Percentiles rank a stretch among this genome's conserved stretches.
These are phyloP conservation scores for Cladosporium velox DNA, from an alignment of 2,329 filamentous ascomycete genomes.

Conservation along the genomic window DNA sequence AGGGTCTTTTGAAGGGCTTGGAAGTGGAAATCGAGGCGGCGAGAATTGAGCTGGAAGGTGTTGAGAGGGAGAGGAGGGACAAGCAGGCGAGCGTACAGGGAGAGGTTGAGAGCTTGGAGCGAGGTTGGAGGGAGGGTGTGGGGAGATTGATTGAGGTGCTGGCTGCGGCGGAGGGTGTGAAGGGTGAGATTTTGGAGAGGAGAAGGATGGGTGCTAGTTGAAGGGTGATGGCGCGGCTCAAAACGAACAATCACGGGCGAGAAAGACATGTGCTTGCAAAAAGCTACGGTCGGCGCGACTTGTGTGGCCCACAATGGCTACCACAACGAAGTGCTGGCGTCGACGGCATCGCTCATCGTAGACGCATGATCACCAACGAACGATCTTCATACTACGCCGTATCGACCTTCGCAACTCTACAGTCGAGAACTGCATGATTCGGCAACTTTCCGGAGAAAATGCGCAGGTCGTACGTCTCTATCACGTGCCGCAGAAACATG, in stretches of 20 bases:
- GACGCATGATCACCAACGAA: background rate
- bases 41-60: constrained; percentile 69
- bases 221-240: constrained; percentile 2
- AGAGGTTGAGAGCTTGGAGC: constrained; percentile 73
- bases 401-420: background rate
- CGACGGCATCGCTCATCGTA: background rate
- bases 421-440: background rate
- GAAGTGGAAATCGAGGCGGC: constrained; percentile 73
- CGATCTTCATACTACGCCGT: background rate
- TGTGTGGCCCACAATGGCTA: background rate
- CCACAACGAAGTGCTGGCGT: background rate
- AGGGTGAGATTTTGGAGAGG: constrained; percentile 66
- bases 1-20: constrained; percentile 67
- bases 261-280: background rate
- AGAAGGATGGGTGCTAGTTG: constrained; percentile 49
- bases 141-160: constrained; percentile 83
- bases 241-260: background rate
- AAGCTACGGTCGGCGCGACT: background rate
- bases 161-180: constrained; percentile 74
- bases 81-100: constrained; percentile 70
- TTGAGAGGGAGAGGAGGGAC: constrained; percentile 69
- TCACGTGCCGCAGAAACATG: background rate
- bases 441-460: background rate
- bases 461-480: background rate
- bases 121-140: constrained; percentile 77